Evolutionary conservation across 129 eudicot genomes (phyloP).

Genomic region (carrot (Daucus carota)): DH1_v3.0 NC_030388.2:5062501-5063000

Average conservation of each 20-base stretch:
- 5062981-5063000: conserved; percentile 41
- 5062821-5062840: conserved; percentile 84
- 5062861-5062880: conserved; percentile 80
- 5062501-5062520: no score
- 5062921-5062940: conserved; percentile 42
- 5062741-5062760: not conserved
- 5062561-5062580: no score
- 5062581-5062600: no score
- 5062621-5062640: no score
- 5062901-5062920: conserved; percentile 70
- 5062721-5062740: not conserved
- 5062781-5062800: not conserved
- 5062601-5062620: no score
- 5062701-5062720: conserved; percentile 81
- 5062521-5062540: no score
- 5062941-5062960: conserved; percentile 42
- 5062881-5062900: conserved; percentile 85
- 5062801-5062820: conserved; percentile 85
- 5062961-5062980: conserved; percentile 39
- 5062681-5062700: conserved; percentile 75
- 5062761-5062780: no score
- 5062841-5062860: conserved; percentile 79
- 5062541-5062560: no score
- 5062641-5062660: no score
- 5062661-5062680: conserved; percentile 95